Percentiles rank a stretch among this genome's conserved stretches.
Evolutionary conservation across 306 rosid genomes (phyloP).

Genomic region (Fragaria iinumae): DNA sequence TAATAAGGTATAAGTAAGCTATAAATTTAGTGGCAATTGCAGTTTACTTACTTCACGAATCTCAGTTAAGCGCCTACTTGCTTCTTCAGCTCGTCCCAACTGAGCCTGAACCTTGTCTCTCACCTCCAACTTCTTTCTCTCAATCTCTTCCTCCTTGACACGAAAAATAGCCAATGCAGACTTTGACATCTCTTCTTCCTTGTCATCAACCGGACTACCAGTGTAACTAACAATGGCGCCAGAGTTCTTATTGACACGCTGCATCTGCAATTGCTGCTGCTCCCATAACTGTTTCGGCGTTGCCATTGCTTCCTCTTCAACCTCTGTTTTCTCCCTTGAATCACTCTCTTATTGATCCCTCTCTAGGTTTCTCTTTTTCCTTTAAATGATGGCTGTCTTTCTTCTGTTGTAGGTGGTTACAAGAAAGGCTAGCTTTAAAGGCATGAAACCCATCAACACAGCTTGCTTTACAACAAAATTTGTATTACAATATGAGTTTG

Average conservation of each 20-base stretch:
- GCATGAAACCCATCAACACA: conserved; percentile 28
- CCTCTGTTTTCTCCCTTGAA: conserved; percentile 23
- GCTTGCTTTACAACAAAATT: conserved; percentile 43
- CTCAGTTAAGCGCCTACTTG: conserved; percentile 76
- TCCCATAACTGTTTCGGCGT: conserved; percentile 60
- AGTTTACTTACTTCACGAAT: conserved; percentile 72
- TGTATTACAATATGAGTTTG: conserved; percentile 26
- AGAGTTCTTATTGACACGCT: conserved; percentile 44
- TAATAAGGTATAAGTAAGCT: background rate
- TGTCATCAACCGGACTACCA: conserved; percentile 67
- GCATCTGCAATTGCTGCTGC: conserved; percentile 43
- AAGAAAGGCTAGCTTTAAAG: conserved; percentile 63
- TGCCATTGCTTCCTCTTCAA: conserved; percentile 56
- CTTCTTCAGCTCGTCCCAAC: conserved; percentile 69
- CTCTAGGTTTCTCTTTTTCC: conserved; percentile 30
- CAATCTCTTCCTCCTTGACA: conserved; percentile 92
- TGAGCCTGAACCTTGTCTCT: conserved; percentile 75
- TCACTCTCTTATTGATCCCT: background rate
- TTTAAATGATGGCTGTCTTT: conserved; percentile 58
- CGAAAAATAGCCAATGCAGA: conserved; percentile 69
- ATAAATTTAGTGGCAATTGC: background rate
- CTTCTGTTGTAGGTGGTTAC: conserved; percentile 47
- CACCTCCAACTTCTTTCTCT: conserved; percentile 79
- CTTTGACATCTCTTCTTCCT: conserved; percentile 78
- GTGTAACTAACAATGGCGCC: conserved; percentile 41